Evolutionary conservation across 805 yeast genomes (phyloP), one percentile per base, ranked within the genome.

Genomic region (Priceomyces fermenticarens): DNA sequence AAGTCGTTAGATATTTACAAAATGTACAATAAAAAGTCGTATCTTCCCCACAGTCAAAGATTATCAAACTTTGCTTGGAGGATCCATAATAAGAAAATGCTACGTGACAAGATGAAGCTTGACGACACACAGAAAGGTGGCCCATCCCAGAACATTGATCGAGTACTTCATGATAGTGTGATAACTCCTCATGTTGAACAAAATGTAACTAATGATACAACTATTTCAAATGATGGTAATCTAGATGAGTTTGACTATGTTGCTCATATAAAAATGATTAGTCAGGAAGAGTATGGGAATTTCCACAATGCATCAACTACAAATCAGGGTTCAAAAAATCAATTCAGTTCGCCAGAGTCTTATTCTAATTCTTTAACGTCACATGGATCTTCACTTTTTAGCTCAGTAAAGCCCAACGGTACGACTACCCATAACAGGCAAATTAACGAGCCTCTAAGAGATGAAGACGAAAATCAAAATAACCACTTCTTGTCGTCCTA

Each of bases 31-130:
- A 58, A 62, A 47, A 70, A 70, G 50, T 52, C 49, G 40, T 70
- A 65, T 45, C 50, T 70, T 37, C 75, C 75, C 7, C 70, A 70
- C 48, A 66, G 62, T 45, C 57, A 66, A 42, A 53, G 75, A 32
- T 67, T 70, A 20, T 54, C 65, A 30, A 70, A 70, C 50, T 60
- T 70, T 11, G 74, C 75, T 6, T 69, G 74, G 74, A 55, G 75
- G 41, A 68, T 70, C 41, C 72, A 70, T 36, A 70, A 66, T 49
- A 54, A 53, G 31, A 69, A 69, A 45, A 16, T 58, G 30, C 29
- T 63, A 40, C 40, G 39, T 17, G 30, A 31, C 23, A 30, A 20
- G 25, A 20, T 25, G 30, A 20, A 36, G 14, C 32, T n/a, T 29
- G 30, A 35, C 10, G 14, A 10, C 7, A 13, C 15, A n/a, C 10